A percentile compares a stretch with the other conserved stretches of the same genome.
Conservation (phyloP, 2,329 filamentous ascomycete species). For the Neofusicoccum cordaticola region DNA sequence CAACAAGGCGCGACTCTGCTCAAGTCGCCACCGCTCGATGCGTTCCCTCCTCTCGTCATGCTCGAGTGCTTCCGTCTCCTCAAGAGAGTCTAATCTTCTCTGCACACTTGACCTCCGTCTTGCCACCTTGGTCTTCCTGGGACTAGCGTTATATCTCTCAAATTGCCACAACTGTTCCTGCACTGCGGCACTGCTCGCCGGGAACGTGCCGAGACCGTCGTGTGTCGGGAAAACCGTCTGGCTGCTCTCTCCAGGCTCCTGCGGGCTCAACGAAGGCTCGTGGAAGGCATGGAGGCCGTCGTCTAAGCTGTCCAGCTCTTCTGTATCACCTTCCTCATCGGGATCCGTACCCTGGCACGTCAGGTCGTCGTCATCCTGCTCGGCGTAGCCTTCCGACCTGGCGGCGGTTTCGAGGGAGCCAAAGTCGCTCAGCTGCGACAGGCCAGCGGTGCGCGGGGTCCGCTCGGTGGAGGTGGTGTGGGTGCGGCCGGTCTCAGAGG, state of each 20-base stretch:
- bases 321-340: conserved; percentile 62
- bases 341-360: conserved; percentile 43
- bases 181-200: conserved; percentile 53
- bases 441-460: conserved; percentile 64
- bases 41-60: conserved; percentile 73
- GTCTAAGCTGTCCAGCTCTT: conserved; percentile 86
- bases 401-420: conserved; percentile 72
- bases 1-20: conserved; percentile 80
- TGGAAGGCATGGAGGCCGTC: conserved; percentile 88
- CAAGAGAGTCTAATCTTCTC: conserved; percentile 54
- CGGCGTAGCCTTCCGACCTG: conserved; percentile 53
- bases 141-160: conserved; percentile 76
- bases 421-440: conserved; percentile 74
- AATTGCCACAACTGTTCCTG: conserved; percentile 89
- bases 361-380: conserved; percentile 44
- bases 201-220: conserved; percentile 87
- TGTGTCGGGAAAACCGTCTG: conserved; percentile 80
- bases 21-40: conserved; percentile 88
- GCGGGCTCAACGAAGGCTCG: conserved; percentile 46
- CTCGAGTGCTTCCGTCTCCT: conserved; percentile 52
- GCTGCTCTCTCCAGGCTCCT: conserved; percentile 52
- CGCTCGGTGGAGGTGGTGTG: conserved; percentile 63
- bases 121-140: conserved; percentile 48
- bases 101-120: conserved; percentile 58
- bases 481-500: conserved; percentile 59